Conservation (phyloP, 148 eudicot species). For the Chenopodium quinoa region DNA sequence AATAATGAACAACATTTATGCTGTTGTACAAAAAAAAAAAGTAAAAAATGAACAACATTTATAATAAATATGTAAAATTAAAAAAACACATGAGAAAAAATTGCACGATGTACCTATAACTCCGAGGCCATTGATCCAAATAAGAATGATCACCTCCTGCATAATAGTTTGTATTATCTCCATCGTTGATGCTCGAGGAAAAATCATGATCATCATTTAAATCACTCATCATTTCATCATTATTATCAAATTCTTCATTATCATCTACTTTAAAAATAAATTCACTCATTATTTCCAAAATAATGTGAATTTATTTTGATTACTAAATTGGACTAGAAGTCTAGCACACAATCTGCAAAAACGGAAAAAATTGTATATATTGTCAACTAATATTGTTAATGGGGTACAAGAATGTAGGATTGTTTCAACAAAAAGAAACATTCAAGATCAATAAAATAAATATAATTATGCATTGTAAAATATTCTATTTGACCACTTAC, state of each 20-base stretch:
- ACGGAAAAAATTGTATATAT: not conserved
- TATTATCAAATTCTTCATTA: conserved; percentile 14
- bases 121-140: conserved; percentile 59
- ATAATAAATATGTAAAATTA: no score
- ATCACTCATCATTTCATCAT: conserved; percentile 10
- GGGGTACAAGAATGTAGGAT: not conserved
- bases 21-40: no score
- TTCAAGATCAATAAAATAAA: conserved; percentile 2
- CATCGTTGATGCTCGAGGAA: conserved; percentile 12
- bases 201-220: not conserved
- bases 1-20: not conserved
- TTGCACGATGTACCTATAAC: conserved; percentile 41
- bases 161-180: not conserved
- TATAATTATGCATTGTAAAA: no score
- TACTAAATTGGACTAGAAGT: not conserved
- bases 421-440: conserved; percentile 10
- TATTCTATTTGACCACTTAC: not conserved
- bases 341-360: not conserved
- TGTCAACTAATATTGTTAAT: not conserved
- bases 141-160: conserved; percentile 22
- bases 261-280: conserved; percentile 20
- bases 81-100: not conserved
- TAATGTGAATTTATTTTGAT: not conserved
- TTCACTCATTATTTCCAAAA: not conserved
- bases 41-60: no score